Evolutionary conservation across 805 yeast species (phyloP).

Genomic region (Metahyphopichia silvanorum): DNA sequence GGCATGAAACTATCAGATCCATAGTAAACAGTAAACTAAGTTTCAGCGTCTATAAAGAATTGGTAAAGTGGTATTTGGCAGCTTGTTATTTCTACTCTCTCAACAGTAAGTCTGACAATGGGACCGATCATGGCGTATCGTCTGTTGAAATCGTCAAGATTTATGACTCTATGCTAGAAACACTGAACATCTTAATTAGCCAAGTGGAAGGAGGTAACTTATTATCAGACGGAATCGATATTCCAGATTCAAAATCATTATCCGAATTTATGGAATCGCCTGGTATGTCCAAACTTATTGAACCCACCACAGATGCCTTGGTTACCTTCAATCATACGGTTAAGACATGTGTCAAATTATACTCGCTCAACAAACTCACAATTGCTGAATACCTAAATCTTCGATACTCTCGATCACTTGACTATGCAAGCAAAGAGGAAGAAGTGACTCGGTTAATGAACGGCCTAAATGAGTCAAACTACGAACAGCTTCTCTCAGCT

Average conservation of each 20-base stretch:
- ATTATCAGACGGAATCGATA: no score
- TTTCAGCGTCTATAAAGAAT: conserved; percentile 7
- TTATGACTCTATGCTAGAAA: conserved; percentile 25
- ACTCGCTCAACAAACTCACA: conserved; percentile 32
- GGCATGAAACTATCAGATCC: conserved; percentile 16
- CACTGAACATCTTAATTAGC: conserved; percentile 8
- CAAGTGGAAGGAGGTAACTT: neutral
- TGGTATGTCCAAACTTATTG: conserved; percentile 11
- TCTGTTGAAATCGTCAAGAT: conserved; percentile 25
- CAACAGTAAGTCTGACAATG: conserved; percentile 4
- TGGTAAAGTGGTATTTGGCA: conserved; percentile 17
- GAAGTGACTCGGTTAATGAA: conserved; percentile 25
- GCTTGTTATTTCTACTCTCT: conserved; percentile 20
- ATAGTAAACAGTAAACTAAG: conserved; percentile 8
- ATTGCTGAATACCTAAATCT: conserved; percentile 24
- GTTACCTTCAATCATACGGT: conserved; percentile 16
- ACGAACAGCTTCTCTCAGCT: conserved; percentile 15
- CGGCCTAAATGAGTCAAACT: conserved; percentile 19
- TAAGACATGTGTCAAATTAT: conserved; percentile 29
- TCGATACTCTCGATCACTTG: conserved; percentile 12
- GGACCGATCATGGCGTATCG: conserved; percentile 10
- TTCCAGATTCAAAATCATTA: no score
- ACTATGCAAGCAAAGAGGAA: conserved; percentile 13
- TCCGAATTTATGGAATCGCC: no score
- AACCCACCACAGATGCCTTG: conserved; percentile 13